Percentiles rank a stretch among this genome's conserved stretches.
Conservation (phyloP, 805 yeast species). For the Lipomyces starkeyi region DNA sequence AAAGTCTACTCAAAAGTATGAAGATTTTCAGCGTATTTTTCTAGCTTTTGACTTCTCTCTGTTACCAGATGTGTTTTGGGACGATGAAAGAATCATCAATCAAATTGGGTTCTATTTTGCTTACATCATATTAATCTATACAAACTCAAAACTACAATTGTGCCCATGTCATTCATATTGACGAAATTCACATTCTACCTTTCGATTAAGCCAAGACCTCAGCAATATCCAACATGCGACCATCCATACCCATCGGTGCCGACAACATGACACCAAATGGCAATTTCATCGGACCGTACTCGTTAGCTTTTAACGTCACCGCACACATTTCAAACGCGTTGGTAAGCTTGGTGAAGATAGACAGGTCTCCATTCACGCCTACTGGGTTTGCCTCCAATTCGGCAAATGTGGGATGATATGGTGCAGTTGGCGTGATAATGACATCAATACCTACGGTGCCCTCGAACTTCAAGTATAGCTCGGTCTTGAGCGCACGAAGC, state of each 20-base stretch:
- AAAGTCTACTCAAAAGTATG: too few species aligned
- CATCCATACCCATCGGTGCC: constrained; percentile 38
- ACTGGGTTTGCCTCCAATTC: constrained; percentile 21
- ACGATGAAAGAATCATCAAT: too few species aligned
- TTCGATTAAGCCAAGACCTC: constrained; percentile 14
- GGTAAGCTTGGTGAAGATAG: constrained; percentile 24
- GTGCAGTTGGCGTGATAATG: constrained; percentile 30
- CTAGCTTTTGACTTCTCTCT: too few species aligned
- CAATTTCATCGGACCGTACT: constrained; percentile 10
- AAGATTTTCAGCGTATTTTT: too few species aligned
- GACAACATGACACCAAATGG: constrained; percentile 32
- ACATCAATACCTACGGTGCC: constrained; percentile 34
- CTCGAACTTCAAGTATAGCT: constrained; percentile 28
- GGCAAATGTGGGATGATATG: constrained; percentile 23
- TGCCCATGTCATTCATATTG: too few species aligned
- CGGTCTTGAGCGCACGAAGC: constrained; percentile 28
- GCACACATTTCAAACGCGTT: constrained; percentile 33
- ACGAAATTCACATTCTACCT: neutral
- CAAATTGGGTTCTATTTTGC: neutral
- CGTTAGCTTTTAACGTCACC: constrained; percentile 19
- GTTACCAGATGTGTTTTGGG: too few species aligned
- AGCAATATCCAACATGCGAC: constrained; percentile 35
- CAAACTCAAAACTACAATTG: neutral
- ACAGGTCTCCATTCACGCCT: constrained; percentile 17
- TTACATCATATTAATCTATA: neutral